A percentile compares a stretch with the other conserved stretches of the same genome.
phyloP scores from a whole-genome alignment of 306 rosid genomes.

The Styphnolobium japonicum region DNA sequence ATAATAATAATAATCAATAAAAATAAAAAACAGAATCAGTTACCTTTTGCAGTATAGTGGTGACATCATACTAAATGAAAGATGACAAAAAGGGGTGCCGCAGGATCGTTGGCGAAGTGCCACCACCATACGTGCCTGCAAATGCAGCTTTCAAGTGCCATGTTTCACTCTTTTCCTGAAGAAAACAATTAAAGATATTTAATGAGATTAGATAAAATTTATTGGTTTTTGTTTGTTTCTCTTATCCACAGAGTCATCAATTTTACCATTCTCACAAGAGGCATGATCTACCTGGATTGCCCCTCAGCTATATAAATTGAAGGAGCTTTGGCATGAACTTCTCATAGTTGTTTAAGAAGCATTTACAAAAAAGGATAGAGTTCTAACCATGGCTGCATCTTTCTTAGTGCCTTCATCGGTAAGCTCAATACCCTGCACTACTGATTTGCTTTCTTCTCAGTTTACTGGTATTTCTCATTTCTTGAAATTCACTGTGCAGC shows the following conservation, averaged over 20 bases:
- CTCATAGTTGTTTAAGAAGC: slow-evolving; percentile 26
- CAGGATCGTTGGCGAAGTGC: slow-evolving; percentile 30
- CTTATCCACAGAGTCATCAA: slow-evolving; percentile 33
- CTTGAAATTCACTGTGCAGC: neutral
- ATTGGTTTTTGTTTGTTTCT: slow-evolving; percentile 47
- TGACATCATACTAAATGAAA: slow-evolving; percentile 40
- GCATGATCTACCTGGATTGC: neutral
- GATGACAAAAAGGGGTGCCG: slow-evolving; percentile 39
- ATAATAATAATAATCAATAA: neutral
- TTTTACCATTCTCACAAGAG: slow-evolving; percentile 21
- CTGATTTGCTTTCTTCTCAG: neutral
- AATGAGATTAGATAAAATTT: slow-evolving; percentile 24
- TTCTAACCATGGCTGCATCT: slow-evolving; percentile 80
- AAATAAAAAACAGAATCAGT: slow-evolving; percentile 14
- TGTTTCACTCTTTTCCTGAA: slow-evolving; percentile 35
- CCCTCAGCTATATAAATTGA: slow-evolving; percentile 45
- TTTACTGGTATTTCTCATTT: neutral
- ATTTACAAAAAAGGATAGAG: neutral
- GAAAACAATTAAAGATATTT: slow-evolving; percentile 34
- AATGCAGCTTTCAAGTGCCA: slow-evolving; percentile 50
- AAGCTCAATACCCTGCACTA: slow-evolving; percentile 12
- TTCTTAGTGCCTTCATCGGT: slow-evolving; percentile 83
- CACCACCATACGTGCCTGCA: slow-evolving; percentile 60
- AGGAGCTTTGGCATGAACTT: slow-evolving; percentile 28
- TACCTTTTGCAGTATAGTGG: neutral